Evolutionary conservation across 2,329 filamentous ascomycete species (phyloP).

Genomic region (Xylaria sp.): DNA sequence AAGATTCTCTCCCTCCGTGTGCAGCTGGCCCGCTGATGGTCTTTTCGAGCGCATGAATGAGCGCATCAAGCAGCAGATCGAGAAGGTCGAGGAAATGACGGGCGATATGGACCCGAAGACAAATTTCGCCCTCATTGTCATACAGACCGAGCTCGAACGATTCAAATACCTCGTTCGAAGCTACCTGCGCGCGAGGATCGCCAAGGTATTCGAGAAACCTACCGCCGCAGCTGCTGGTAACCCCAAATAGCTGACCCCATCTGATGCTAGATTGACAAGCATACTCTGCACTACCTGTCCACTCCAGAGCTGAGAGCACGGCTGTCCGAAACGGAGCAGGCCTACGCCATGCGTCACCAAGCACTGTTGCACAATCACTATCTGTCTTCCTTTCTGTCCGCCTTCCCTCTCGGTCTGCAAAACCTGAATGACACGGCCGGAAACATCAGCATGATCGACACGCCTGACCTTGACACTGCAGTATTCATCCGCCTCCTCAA

Average conservation of each 20-base stretch:
- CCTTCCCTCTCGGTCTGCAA: conserved; percentile 82
- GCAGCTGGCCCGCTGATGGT: conserved; percentile 72
- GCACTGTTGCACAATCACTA: conserved; percentile 87
- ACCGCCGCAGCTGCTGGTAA: conserved; percentile 18
- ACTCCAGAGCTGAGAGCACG: conserved; percentile 64
- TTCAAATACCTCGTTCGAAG: conserved; percentile 92
- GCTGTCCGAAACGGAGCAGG: conserved; percentile 81
- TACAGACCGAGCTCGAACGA: conserved; percentile 95
- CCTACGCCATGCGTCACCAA: conserved; percentile 87
- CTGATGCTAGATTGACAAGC: conserved; percentile 73
- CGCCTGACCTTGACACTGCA: conserved; percentile 82
- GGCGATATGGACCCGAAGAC: conserved; percentile 88
- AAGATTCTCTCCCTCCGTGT: conserved; percentile 6
- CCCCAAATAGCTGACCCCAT: conserved; percentile 37
- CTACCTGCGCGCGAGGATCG: conserved; percentile 83
- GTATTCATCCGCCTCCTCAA: conserved; percentile 83
- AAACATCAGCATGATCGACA: conserved; percentile 91
- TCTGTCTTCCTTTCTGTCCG: conserved; percentile 81
- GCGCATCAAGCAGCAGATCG: conserved; percentile 75
- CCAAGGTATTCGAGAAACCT: conserved; percentile 70
- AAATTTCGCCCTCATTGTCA: conserved; percentile 92
- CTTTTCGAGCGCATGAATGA: conserved; percentile 86
- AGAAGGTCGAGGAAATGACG: conserved; percentile 79
- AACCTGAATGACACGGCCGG: conserved; percentile 91
- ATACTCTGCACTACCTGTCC: conserved; percentile 78